phyloP scores from a whole-genome alignment of 2,329 filamentous ascomycete genomes.

The Pseudopithomyces maydicus region DNA sequence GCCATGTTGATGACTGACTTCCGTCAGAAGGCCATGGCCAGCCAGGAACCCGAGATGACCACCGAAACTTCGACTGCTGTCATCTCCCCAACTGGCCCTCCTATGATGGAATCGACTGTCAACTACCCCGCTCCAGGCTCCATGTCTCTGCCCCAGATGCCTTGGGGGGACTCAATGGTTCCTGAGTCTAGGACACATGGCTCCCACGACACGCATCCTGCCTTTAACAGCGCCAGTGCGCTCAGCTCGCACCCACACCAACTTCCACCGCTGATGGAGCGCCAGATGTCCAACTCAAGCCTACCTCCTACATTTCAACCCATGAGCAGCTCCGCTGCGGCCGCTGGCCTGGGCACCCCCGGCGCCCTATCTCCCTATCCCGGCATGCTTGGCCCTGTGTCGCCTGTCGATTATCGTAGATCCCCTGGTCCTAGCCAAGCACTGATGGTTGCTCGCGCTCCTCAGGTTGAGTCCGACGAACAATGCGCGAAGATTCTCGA shows the following conservation, averaged over 20 bases:
- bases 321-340: conserved; percentile 73
- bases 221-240: conserved; percentile 64
- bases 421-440: conserved; percentile 71
- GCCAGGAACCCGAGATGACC: conserved; percentile 65
- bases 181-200: conserved; percentile 77
- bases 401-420: conserved; percentile 71
- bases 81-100: conserved; percentile 72
- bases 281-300: conserved; percentile 58
- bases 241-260: conserved; percentile 65
- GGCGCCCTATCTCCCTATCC: conserved; percentile 75
- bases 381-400: conserved; percentile 69
- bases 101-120: conserved; percentile 77
- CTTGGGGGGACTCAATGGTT: conserved; percentile 92
- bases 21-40: conserved; percentile 89
- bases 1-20: conserved; percentile 99
- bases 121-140: conserved; percentile 72
- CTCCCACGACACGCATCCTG: conserved; percentile 66
- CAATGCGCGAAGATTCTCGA: conserved; percentile 85
- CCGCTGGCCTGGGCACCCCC: conserved; percentile 71
- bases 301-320: conserved; percentile 70
- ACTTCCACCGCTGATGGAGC: conserved; percentile 71
- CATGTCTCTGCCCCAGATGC: conserved; percentile 82
- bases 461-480: conserved; percentile 82
- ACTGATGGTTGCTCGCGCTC: conserved; percentile 70
- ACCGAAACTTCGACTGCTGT: conserved; percentile 65